Conservation (phyloP, 2,329 filamentous ascomycete species). For the Aspergillus texensis region DNA sequence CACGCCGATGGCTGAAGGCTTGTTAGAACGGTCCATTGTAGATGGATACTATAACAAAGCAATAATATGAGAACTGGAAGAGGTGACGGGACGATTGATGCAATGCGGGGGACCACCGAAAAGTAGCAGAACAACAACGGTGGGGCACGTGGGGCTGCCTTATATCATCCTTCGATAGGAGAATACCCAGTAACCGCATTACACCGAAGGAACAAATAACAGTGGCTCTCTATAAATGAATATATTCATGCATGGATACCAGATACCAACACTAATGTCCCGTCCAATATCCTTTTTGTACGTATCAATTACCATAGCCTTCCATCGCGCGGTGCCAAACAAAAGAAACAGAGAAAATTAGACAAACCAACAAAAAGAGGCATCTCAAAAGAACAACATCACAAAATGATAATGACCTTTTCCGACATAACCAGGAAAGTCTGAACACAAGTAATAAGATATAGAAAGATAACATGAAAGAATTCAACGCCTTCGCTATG, state of each 20-base stretch:
- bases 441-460: conserved; percentile 1
- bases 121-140: neutral
- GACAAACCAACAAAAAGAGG: neutral
- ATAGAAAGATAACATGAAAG: conserved; percentile 5
- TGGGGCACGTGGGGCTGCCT: conserved; percentile 6
- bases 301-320: conserved; percentile 6
- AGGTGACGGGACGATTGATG: neutral
- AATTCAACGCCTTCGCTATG: conserved; percentile 41
- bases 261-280: neutral
- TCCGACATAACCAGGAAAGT: neutral
- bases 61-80: neutral
- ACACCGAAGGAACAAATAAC: no score
- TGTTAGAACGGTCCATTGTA: conserved; percentile 78
- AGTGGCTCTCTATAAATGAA: neutral
- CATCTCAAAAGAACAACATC: neutral
- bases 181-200: no score
- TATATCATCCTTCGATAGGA: neutral
- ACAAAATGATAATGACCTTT: neutral
- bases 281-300: neutral
- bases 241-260: conserved; percentile 2
- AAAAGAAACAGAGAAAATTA: neutral
- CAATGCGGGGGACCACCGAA: conserved; percentile 2
- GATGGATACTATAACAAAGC: neutral
- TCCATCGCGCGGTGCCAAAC: neutral
- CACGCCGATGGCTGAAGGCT: conserved; percentile 74